These are phyloP conservation scores for Xylaria nigripes DNA, from an alignment of 495 filamentous ascomycete species.

Conservation along the genomic window DNA sequence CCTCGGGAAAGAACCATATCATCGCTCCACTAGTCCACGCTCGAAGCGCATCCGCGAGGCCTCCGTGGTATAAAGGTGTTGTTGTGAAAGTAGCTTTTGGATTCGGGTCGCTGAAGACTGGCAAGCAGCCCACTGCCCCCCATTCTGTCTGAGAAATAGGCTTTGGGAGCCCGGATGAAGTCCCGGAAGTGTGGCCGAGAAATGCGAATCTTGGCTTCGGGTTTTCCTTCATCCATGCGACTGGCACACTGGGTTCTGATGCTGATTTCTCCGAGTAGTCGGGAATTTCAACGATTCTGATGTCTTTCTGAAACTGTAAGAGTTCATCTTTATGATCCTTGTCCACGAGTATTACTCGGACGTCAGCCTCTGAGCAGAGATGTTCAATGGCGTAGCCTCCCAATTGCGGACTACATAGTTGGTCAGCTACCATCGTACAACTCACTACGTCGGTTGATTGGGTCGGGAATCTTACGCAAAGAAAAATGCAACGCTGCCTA, in stretches of 20 bases:
- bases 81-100: constrained; percentile 47
- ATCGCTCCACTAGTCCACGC: constrained; percentile 42
- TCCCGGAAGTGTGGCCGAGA: constrained; percentile 46
- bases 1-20: constrained; percentile 50
- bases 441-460: neutral
- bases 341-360: constrained; percentile 7
- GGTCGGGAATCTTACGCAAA: constrained; percentile 34
- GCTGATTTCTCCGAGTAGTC: neutral
- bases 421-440: neutral
- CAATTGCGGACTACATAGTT: constrained; percentile 39
- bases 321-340: constrained; percentile 1
- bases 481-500: constrained; percentile 42
- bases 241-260: neutral
- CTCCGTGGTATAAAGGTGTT: constrained; percentile 55
- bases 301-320: neutral
- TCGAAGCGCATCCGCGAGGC: constrained; percentile 50
- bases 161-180: constrained; percentile 47
- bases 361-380: constrained; percentile 32
- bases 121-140: constrained; percentile 41
- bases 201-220: constrained; percentile 25
- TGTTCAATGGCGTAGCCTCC: constrained; percentile 33
- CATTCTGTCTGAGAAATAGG: constrained; percentile 45
- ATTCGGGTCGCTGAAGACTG: constrained; percentile 24
- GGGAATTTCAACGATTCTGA: constrained; percentile 11
- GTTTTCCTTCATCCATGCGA: neutral